These are phyloP conservation scores for Annona cherimola DNA, from an alignment of 164 flowering plant species.

Conservation along the genomic window DNA sequence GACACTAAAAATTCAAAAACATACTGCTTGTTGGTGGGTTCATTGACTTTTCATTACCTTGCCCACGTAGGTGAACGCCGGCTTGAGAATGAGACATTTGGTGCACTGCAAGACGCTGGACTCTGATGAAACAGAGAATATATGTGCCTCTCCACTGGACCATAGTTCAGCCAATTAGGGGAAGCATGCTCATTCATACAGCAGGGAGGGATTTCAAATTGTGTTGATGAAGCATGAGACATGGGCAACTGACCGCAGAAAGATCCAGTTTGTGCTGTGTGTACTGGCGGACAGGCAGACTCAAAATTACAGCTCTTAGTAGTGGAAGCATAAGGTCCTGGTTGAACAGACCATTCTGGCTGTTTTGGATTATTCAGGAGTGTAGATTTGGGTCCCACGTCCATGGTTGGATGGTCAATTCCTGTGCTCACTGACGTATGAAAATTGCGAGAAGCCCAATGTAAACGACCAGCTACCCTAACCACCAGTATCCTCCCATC, in stretches of 20 bases:
- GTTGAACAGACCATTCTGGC: conserved; percentile 13
- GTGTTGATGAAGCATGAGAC: neutral
- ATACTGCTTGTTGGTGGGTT: neutral
- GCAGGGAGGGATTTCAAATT: too few species aligned
- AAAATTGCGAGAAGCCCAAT: too few species aligned
- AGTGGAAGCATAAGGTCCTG: conserved; percentile 7
- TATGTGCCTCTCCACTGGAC: conserved; percentile 2
- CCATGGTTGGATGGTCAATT: neutral
- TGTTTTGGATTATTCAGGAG: conserved; percentile 7
- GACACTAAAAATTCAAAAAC: too few species aligned
- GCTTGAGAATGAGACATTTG: neutral
- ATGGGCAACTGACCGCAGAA: conserved; percentile 2
- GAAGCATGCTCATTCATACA: conserved; percentile 5
- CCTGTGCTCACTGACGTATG: too few species aligned
- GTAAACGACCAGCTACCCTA: conserved; percentile 17
- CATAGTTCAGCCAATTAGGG: conserved; percentile 1
- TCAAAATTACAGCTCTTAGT: conserved; percentile 6
- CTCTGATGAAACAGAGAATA: neutral
- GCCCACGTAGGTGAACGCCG: neutral
- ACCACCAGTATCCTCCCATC: conserved; percentile 38
- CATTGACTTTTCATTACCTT: neutral
- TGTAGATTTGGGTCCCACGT: conserved; percentile 5
- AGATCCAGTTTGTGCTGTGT: conserved; percentile 6
- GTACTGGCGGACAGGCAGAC: conserved; percentile 6
- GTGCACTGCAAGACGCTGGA: neutral